These are phyloP conservation scores for Sporisorium scitamineum DNA, from an alignment of 1,284 basidiomycete genomes.

Conservation along the genomic window DNA sequence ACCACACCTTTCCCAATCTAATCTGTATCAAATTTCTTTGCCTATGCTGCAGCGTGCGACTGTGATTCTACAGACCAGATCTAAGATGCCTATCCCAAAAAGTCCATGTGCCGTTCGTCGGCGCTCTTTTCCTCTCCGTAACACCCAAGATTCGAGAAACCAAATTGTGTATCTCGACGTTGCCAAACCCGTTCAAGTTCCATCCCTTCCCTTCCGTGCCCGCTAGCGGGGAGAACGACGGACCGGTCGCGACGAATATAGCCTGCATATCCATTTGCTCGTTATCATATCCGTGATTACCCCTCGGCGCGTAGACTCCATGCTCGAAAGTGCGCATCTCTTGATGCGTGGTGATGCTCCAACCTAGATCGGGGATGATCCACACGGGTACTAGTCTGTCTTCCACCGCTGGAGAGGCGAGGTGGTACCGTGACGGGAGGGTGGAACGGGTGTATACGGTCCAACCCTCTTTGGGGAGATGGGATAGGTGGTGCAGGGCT, in stretches of 20 bases:
- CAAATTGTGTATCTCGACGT: conserved; percentile 86
- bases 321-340: conserved; percentile 64
- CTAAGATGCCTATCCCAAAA: conserved; percentile 38
- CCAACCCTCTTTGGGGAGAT: conserved; percentile 2
- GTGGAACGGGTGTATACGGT: conserved; percentile 16
- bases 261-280: conserved; percentile 82
- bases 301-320: conserved; percentile 72
- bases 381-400: conserved; percentile 35
- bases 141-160: conserved; percentile 81
- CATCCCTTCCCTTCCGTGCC: conserved; percentile 61
- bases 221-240: conserved; percentile 75
- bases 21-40: conserved; percentile 2
- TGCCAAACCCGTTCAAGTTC: conserved; percentile 78
- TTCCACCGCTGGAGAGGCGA: conserved; percentile 3
- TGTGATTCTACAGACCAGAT: conserved; percentile 21
- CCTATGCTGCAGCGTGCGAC: too few species aligned
- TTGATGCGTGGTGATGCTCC: conserved; percentile 33
- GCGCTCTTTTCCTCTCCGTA: conserved; percentile 62
- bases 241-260: conserved; percentile 88
- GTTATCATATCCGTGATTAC: conserved; percentile 87
- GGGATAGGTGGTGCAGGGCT: conserved; percentile 6
- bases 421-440: conserved; percentile 28
- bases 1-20: neutral
- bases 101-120: conserved; percentile 22
- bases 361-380: conserved; percentile 43